Evolutionary conservation across 2,329 filamentous ascomycete genomes (phyloP).

Genomic region (Polytolypa hystricis): DNA sequence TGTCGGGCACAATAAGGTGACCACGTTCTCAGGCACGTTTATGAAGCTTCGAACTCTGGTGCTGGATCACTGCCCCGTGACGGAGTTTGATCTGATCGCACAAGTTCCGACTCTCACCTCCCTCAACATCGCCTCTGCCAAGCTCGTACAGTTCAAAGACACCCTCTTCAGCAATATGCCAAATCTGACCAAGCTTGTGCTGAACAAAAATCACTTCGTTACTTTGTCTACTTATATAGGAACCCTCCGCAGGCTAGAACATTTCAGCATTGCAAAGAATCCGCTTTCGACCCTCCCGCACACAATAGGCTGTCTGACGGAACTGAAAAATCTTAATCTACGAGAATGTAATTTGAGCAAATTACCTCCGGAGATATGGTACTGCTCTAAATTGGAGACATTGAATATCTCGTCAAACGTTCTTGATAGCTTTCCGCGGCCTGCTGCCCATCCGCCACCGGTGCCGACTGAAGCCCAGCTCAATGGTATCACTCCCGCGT

Average conservation of each 20-base stretch:
- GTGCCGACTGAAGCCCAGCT: slow-evolving; percentile 27
- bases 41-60: slow-evolving; percentile 71
- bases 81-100: slow-evolving; percentile 73
- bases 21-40: slow-evolving; percentile 82
- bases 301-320: slow-evolving; percentile 77
- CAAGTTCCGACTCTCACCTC: slow-evolving; percentile 72
- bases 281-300: slow-evolving; percentile 70
- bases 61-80: slow-evolving; percentile 90
- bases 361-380: slow-evolving; percentile 91
- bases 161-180: slow-evolving; percentile 78
- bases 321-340: slow-evolving; percentile 76
- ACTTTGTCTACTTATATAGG: slow-evolving; percentile 79
- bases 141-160: slow-evolving; percentile 78
- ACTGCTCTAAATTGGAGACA: slow-evolving; percentile 77
- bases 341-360: slow-evolving; percentile 87
- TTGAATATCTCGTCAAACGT: slow-evolving; percentile 95
- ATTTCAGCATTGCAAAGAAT: slow-evolving; percentile 91
- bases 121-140: slow-evolving; percentile 82
- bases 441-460: slow-evolving; percentile 53
- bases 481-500: slow-evolving; percentile 32
- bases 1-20: slow-evolving; percentile 86
- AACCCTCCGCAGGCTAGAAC: slow-evolving; percentile 68
- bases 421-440: slow-evolving; percentile 80
- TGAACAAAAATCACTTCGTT: slow-evolving; percentile 94
- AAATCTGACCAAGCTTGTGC: slow-evolving; percentile 73